Conservation (phyloP, 495 filamentous ascomycete genomes). For the Cladorrhinum samala region DNA sequence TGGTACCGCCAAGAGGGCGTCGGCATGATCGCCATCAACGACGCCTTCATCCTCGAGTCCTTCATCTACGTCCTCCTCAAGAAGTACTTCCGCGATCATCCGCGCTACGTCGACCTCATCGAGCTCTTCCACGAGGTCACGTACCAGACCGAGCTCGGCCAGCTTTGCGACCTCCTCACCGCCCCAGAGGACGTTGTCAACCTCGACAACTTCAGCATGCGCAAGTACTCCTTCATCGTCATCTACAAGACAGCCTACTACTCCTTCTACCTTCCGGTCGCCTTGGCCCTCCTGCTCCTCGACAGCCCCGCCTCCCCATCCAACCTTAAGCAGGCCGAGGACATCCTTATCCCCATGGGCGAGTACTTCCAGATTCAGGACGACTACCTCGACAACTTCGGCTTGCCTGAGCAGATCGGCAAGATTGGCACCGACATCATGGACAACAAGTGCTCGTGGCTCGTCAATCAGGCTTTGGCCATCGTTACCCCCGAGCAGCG, state of each 20-base stretch:
- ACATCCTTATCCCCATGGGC: conserved; percentile 95
- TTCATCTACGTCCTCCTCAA: conserved; percentile 86
- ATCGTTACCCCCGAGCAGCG: conserved; percentile 75
- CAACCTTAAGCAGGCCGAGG: conserved; percentile 79
- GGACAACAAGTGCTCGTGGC: conserved; percentile 99
- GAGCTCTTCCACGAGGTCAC: conserved; percentile 95
- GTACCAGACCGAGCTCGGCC: conserved; percentile 90
- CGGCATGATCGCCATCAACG: conserved; percentile 94
- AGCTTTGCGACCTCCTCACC: conserved; percentile 89
- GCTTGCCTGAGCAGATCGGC: conserved; percentile 81
- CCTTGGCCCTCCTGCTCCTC: conserved; percentile 74
- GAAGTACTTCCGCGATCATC: conserved; percentile 83
- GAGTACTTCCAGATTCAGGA: conserved; percentile 99
- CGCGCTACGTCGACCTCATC: conserved; percentile 78
- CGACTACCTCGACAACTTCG: conserved; percentile 97
- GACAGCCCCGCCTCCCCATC: conserved; percentile 65
- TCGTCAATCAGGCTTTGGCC: conserved; percentile 86
- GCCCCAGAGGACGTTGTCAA: conserved; percentile 89
- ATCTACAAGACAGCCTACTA: conserved; percentile 99
- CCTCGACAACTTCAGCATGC: conserved; percentile 84
- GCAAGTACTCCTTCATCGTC: conserved; percentile 98
- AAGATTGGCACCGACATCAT: conserved; percentile 98
- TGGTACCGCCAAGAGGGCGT: conserved; percentile 88
- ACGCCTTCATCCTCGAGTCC: conserved; percentile 91
- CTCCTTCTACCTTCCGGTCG: conserved; percentile 97